Evolutionary conservation across 352 stramenopile species (phyloP), one percentile per base, ranked within the genome.

Genomic region (Globisporangium cylindrosporum): DNA sequence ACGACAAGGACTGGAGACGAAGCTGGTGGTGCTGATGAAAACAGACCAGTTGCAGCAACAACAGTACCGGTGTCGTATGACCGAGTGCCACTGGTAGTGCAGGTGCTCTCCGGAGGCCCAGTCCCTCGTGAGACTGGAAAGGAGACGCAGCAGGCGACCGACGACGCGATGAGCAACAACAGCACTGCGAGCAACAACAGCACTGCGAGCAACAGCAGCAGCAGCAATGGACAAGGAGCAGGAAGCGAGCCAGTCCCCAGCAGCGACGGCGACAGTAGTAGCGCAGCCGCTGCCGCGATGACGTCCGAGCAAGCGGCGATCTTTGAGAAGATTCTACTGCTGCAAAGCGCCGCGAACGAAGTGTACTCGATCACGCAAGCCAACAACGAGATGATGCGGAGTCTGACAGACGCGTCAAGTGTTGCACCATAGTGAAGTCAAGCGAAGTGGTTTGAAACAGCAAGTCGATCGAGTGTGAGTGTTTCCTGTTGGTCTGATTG

Each of bases 311-410:
- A 74, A 20, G 29, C 36, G 24, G 57, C 58, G 55, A 34, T 75
- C 9, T 75, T 70, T 18, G 25, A 74, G 57, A 71, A 74, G 58
- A 84, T 88, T 64, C 69, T 75, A 66, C 71, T 64, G 43, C 66
- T 88, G 5, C 78, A 88, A 43, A 74, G 58, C 6, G 74, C 72
- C 0, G 69, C 71, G 4, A 62, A 86, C 24, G 61, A 84, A 66
- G 75, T 74, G 32, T 86, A 80, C 63, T 57, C 58, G 55, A 75
- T 72, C 15, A 73, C 76, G 29, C 80, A 77, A 38, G 78, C 78
- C n/a, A 88, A 82, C 62, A 71, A 80, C 48, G 70, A 75, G 62
- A 72, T 83, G 57, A 80, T 84, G 68, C 48, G 25, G 29, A 48
- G 38, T 46, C 38, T 38, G 32, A 38, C 32, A 4, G 32, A 38